Evolutionary conservation across 768 basidiomycete genomes (phyloP).

Genomic region (Pulveroboletus sp.): DNA sequence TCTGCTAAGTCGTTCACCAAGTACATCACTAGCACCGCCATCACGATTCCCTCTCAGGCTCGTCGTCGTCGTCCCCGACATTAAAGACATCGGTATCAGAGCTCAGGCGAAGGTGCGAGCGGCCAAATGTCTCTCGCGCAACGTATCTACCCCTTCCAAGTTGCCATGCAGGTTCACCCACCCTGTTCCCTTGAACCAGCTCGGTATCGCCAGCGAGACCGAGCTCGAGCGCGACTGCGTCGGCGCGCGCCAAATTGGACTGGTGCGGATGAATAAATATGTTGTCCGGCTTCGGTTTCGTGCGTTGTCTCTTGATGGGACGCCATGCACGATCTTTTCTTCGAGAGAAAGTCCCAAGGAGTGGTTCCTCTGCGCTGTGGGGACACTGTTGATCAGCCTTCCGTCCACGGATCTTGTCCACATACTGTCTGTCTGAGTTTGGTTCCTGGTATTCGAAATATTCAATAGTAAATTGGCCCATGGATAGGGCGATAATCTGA

Average conservation of each 20-base stretch:
- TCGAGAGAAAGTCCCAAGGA: constrained; percentile 13
- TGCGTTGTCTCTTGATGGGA: constrained; percentile 34
- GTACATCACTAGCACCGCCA: background rate
- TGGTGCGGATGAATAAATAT: constrained; percentile 62
- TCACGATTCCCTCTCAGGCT: constrained; percentile 4
- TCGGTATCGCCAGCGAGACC: constrained; percentile 50
- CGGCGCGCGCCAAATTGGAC: constrained; percentile 64
- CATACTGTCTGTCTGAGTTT: constrained; percentile 20
- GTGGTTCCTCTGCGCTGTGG: constrained; percentile 23
- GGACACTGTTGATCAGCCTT: background rate
- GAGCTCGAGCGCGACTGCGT: constrained; percentile 53
- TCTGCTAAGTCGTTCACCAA: background rate
- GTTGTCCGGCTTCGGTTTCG: constrained; percentile 51
- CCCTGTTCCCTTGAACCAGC: constrained; percentile 38
- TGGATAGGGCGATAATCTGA: constrained; percentile 54
- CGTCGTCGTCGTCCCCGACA: constrained; percentile 14
- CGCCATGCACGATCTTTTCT: background rate
- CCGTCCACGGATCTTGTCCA: background rate
- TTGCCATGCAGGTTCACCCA: constrained; percentile 45
- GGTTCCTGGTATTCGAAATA: constrained; percentile 23
- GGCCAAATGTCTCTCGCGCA: constrained; percentile 44
- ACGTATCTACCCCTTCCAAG: constrained; percentile 47
- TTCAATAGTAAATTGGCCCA: constrained; percentile 56
- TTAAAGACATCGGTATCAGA: constrained; percentile 9
- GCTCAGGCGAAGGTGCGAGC: constrained; percentile 6